Conservation (phyloP, 306 rosid species). For the Biancaea sappan region DNA sequence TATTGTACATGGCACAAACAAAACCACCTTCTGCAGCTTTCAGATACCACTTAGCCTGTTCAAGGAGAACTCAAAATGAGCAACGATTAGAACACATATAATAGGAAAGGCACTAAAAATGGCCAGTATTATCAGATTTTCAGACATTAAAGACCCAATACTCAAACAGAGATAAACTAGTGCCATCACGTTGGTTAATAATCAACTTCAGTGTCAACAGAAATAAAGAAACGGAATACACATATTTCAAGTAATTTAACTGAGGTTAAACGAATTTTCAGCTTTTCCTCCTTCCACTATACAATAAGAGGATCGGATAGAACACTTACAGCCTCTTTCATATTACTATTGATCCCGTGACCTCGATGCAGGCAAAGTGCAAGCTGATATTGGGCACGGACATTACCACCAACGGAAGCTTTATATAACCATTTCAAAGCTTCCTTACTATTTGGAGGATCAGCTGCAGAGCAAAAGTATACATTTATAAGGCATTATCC, state of each 20-base stretch:
- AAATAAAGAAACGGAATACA: background rate
- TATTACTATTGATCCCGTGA: slow-evolving; percentile 45
- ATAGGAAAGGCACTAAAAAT: background rate
- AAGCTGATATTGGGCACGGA: slow-evolving; percentile 89
- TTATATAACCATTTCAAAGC: slow-evolving; percentile 70
- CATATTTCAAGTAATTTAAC: background rate
- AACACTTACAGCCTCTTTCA: slow-evolving; percentile 71
- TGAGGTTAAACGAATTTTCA: background rate
- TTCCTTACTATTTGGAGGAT: slow-evolving; percentile 68
- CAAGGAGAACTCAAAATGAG: slow-evolving; percentile 24
- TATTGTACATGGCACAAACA: slow-evolving; percentile 86
- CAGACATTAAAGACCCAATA: slow-evolving; percentile 3
- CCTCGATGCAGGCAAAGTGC: slow-evolving; percentile 85
- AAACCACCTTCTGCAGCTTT: slow-evolving; percentile 92
- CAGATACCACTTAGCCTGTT: slow-evolving; percentile 84
- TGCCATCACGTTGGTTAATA: background rate
- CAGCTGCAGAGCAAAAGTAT: slow-evolving; percentile 54
- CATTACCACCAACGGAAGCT: slow-evolving; percentile 63
- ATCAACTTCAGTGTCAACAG: background rate
- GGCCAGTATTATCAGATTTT: background rate
- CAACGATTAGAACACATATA: slow-evolving; percentile 19
- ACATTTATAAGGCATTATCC: slow-evolving; percentile 20
- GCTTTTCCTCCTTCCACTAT: background rate
- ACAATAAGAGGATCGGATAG: slow-evolving; percentile 33
- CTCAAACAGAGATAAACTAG: background rate